Evolutionary conservation across 2,329 filamentous ascomycete species (phyloP).

Genomic region (Coleophoma crateriformis): DNA sequence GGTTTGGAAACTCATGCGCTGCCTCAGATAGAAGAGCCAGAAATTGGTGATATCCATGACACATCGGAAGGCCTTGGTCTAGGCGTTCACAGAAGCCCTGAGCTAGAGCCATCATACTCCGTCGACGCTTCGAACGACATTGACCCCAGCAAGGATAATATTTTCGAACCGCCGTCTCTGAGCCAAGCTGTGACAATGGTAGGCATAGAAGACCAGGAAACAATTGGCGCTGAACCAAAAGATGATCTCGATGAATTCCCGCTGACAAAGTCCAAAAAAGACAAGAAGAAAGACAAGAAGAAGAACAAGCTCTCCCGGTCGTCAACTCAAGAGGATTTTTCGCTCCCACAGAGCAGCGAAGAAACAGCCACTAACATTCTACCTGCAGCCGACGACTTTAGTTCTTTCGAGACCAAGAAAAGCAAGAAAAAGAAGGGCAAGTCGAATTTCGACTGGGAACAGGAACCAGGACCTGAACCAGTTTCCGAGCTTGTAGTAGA

Average conservation of each 20-base stretch:
- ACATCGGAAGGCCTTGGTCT: not conserved
- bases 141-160: too few relatives aligned
- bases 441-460: not conserved
- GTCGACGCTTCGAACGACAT: too few relatives aligned
- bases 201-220: too few relatives aligned
- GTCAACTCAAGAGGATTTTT: conserved; percentile 10
- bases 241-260: conserved; percentile 7
- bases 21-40: conserved; percentile 15
- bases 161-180: too few relatives aligned
- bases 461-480: not conserved
- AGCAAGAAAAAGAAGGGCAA: conserved; percentile 20
- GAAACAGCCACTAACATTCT: not conserved
- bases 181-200: too few relatives aligned
- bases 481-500: not conserved
- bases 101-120: too few relatives aligned
- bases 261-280: conserved; percentile 29
- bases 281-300: conserved; percentile 32
- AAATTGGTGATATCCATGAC: conserved; percentile 5
- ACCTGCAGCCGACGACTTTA: not conserved
- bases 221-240: too few relatives aligned
- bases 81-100: not conserved
- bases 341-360: conserved; percentile 1
- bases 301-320: conserved; percentile 10
- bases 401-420: conserved; percentile 8
- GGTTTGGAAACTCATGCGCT: conserved; percentile 3